These are phyloP conservation scores for Ganoderma lingzhi DNA, from an alignment of 1,284 basidiomycete species.

Conservation along the genomic window DNA sequence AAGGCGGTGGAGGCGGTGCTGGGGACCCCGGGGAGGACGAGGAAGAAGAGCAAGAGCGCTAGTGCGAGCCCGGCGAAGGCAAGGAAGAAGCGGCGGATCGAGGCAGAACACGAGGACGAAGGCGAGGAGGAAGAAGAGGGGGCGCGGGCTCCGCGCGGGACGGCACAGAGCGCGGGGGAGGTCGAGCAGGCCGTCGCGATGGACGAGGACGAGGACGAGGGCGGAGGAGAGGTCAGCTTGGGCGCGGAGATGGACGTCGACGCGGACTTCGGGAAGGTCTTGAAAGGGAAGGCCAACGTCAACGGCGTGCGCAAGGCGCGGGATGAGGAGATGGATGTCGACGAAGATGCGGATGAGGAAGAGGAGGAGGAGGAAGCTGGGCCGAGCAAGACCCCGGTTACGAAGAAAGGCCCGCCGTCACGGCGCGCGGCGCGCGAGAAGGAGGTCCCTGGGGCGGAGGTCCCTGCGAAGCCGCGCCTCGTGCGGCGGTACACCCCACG, in stretches of 20 bases:
- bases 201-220: conserved; percentile 30
- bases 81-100: conserved; percentile 16
- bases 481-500: conserved; percentile 26
- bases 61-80: conserved; percentile 30
- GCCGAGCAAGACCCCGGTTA: conserved; percentile 23
- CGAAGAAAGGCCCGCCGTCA: conserved; percentile 21
- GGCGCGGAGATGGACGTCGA: conserved; percentile 37
- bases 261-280: conserved; percentile 31
- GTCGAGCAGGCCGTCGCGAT: conserved; percentile 35
- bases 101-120: neutral
- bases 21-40: conserved; percentile 10
- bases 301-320: neutral
- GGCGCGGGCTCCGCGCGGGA: conserved; percentile 12
- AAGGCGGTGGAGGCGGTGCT: neutral
- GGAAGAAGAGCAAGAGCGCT: conserved; percentile 22
- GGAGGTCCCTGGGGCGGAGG: conserved; percentile 7
- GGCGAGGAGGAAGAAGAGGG: conserved; percentile 11
- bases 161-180: conserved; percentile 35
- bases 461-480: conserved; percentile 22
- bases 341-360: conserved; percentile 31
- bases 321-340: conserved; percentile 35
- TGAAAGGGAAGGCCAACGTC: conserved; percentile 5
- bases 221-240: conserved; percentile 32
- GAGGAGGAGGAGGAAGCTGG: conserved; percentile 15
- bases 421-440: conserved; percentile 11